phyloP scores from a whole-genome alignment of 164 flowering plant genomes.

The Piper betle region DNA sequence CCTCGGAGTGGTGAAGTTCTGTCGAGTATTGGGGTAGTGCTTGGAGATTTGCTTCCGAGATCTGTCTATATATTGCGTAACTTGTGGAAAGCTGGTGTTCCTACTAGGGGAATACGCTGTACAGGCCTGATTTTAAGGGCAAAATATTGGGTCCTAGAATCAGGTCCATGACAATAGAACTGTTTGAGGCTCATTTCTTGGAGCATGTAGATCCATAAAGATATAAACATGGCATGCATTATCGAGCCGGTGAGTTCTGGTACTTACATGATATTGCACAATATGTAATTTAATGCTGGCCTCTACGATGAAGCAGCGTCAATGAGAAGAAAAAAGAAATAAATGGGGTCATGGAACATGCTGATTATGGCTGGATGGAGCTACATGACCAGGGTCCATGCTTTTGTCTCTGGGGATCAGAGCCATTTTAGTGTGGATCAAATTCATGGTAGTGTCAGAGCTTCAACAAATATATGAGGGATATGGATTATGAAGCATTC shows the following conservation, averaged over 20 bases:
- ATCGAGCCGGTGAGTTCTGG: constrained; percentile 15
- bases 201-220: constrained; percentile 10
- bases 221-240: constrained; percentile 6
- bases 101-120: too few relatives aligned
- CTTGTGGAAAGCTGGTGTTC: too few relatives aligned
- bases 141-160: too few relatives aligned
- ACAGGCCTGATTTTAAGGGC: too few relatives aligned
- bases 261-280: constrained; percentile 5
- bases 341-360: constrained; percentile 4
- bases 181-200: constrained; percentile 14
- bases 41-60: too few relatives aligned
- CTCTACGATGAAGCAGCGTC: constrained; percentile 6
- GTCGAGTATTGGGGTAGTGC: too few relatives aligned
- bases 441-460: background rate
- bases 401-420: background rate
- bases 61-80: too few relatives aligned
- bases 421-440: constrained; percentile 1
- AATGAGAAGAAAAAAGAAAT: constrained; percentile 6
- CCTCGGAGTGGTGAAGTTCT: too few relatives aligned
- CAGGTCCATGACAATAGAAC: constrained; percentile 6
- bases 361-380: constrained; percentile 10
- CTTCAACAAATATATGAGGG: constrained; percentile 1
- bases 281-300: constrained; percentile 8
- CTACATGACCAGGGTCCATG: constrained; percentile 3
- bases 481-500: background rate